phyloP scores from a whole-genome alignment of 164 flowering plant species.

The Vitis rupestris region DNA sequence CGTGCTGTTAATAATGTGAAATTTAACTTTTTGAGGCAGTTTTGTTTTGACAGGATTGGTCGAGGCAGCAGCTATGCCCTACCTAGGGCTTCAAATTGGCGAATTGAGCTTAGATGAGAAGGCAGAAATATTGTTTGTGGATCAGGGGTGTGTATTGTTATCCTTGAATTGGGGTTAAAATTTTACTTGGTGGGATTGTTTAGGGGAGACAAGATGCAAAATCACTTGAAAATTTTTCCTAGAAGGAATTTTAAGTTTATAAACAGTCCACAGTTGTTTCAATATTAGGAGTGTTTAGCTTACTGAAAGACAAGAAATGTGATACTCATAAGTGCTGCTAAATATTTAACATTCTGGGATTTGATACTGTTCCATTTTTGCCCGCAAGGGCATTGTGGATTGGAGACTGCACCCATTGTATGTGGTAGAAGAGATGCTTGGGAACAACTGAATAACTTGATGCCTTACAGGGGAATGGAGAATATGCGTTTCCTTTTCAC shows the following conservation, averaged over 20 bases:
- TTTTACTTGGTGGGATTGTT: not conserved
- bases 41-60: constrained; percentile 94
- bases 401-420: too few relatives aligned
- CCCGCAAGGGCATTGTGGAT: too few relatives aligned
- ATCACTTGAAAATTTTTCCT: not conserved
- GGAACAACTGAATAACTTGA: too few relatives aligned
- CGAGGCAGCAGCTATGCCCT: constrained; percentile 61
- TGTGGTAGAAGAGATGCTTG: too few relatives aligned
- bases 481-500: not conserved
- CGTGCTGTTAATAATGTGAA: not conserved
- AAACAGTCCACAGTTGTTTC: too few relatives aligned
- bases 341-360: too few relatives aligned
- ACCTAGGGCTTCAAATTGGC: constrained; percentile 52
- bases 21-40: constrained; percentile 73
- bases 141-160: constrained; percentile 57
- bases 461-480: not conserved
- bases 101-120: constrained; percentile 80
- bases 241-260: not conserved
- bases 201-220: not conserved
- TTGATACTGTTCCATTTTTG: too few relatives aligned
- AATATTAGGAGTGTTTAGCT: too few relatives aligned
- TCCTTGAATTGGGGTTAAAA: not conserved
- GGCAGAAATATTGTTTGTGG: constrained; percentile 76
- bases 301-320: too few relatives aligned
- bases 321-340: too few relatives aligned